Evolutionary conservation across 1,284 basidiomycete species (phyloP), one percentile per base, ranked within the genome.

Genomic region (Rhodofomes roseus): DNA sequence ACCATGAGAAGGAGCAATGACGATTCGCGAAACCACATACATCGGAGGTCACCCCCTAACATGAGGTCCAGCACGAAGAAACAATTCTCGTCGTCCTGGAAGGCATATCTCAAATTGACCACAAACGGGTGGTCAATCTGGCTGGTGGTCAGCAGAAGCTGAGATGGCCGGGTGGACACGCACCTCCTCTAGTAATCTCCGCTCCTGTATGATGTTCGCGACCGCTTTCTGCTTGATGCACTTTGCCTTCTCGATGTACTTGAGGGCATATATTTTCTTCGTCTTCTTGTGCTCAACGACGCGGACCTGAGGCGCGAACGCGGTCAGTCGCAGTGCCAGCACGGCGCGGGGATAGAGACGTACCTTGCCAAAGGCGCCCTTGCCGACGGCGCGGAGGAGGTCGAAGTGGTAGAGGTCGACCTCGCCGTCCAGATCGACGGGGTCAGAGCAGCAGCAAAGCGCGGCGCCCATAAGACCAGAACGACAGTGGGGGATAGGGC

Each of bases 361-460:
- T 62, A 94, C 95, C 86, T 97, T 98, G 69, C 96, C 95, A 77
- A 98, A 98, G n/a, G 95, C 95, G 54, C 96, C 96, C 74, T 95
- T 96, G 58, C 96, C 96, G 9, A 98, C 94, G 31, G 92, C 91
- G 56, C 94, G 85, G 68, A 97, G 86, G 51, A 98, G 87, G 71
- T 95, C 93, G 73, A 98, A 98, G 77, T 98, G 95, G 77, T 92
- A 98, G 56, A 98, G 88, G 71, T 90, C 94, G 74, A 96, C 92
- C 71, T 97, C 95, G 56, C 87, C 86, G 66, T 96, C 92, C 76
- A 95, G 96, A 80, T 98, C 93, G 71, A 98, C 87, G 34, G 92
- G 91, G 77, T 69, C 66, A 46, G 68, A 67, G 64, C 68, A 71
- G 66, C 69, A 72, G 62, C 67, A 63, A 48, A 60, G 62, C 52